Conservation (phyloP, 1,284 basidiomycete species). For the Tylopilus sp. region DNA sequence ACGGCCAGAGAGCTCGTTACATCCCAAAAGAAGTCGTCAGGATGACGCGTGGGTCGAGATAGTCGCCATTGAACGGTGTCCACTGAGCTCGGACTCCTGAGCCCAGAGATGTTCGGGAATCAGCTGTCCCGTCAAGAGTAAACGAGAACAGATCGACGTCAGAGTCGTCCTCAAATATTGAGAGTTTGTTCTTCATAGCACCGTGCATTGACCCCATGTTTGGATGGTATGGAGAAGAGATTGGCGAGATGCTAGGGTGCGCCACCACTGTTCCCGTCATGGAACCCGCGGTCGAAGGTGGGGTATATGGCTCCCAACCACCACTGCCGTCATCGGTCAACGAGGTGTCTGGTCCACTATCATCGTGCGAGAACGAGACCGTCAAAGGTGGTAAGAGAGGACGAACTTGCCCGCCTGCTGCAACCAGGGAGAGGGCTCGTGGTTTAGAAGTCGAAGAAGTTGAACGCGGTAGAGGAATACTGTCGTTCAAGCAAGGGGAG, state of each 20-base stretch:
- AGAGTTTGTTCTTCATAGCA: constrained; percentile 18
- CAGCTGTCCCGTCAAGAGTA: constrained; percentile 14
- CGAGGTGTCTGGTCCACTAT: constrained; percentile 49
- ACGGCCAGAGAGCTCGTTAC: constrained; percentile 22
- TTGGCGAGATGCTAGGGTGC: constrained; percentile 27
- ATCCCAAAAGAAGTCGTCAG: constrained; percentile 21
- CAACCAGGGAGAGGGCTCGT: constrained; percentile 28
- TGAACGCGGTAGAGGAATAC: constrained; percentile 15
- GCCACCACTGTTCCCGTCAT: constrained; percentile 29
- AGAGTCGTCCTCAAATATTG: constrained; percentile 23
- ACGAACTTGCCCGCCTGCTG: constrained; percentile 32
- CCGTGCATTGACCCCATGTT: constrained; percentile 5
- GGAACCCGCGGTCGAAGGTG: constrained; percentile 51
- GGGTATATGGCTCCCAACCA: constrained; percentile 56
- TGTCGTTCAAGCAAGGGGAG: constrained; percentile 29
- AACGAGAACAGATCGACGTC: constrained; percentile 31
- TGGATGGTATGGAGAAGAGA: constrained; percentile 16
- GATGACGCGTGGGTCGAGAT: constrained; percentile 30
- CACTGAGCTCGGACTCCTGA: constrained; percentile 19
- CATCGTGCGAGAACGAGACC: constrained; percentile 28
- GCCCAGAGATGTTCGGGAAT: constrained; percentile 14
- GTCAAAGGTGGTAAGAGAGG: constrained; percentile 31
- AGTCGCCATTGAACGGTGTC: constrained; percentile 24
- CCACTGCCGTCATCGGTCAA: constrained; percentile 45
- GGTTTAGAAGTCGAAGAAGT: constrained; percentile 10